Base-by-base conservation (phyloP, 169 alveolate genomes). In the Neospora caninum region DNA sequence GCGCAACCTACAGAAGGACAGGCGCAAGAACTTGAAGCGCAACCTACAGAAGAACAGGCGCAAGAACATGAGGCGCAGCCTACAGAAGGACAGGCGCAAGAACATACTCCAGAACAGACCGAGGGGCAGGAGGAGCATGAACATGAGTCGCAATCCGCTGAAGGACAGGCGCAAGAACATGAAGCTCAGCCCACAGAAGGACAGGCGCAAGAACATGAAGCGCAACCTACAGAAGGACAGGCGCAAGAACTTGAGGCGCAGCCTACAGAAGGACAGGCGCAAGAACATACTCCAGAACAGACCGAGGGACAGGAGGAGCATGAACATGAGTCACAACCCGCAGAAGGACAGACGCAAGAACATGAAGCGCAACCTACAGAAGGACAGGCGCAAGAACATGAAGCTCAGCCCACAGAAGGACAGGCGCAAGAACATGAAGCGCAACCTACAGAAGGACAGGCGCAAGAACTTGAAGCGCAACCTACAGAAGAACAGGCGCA, bases 171-270 rank as follows among this genome's bases (percentile, higher is more conserved):
- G 58, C 58, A 13, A 49, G 58, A 49, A 49, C 13, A 49, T 29
- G 93, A 82, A 7, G 49, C 80, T 36, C 70, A 36, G 91, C 58
- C 34, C 80, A 67, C 54, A 0, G 94, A 58, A 80, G 91, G 38
- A 49, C 69, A 82, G 38, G 67, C 42, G 39, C 67, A 43, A 39
- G 43, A 54, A 13, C 70, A 29, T n/a, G 54, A 91, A 31, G 88
- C 34, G 53, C 7, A 41, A 31, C 54, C 88, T 20, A 25, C 31
- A 25, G 73, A 92, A 53, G 91, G 25, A 53, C 34, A 80, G 91
- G 91, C 67, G 0, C 91, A 82, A 82, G 94, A 80, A 45, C 69
- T 34, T 18, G 43, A 78, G 54, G 91, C 45, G 49, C 53, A 36
- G 29, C 83, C 70, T 42, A 45, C 73, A 49, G 88, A 58, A 70